Conservation (phyloP, 306 rosid genomes). For the Quercus robur region DNA sequence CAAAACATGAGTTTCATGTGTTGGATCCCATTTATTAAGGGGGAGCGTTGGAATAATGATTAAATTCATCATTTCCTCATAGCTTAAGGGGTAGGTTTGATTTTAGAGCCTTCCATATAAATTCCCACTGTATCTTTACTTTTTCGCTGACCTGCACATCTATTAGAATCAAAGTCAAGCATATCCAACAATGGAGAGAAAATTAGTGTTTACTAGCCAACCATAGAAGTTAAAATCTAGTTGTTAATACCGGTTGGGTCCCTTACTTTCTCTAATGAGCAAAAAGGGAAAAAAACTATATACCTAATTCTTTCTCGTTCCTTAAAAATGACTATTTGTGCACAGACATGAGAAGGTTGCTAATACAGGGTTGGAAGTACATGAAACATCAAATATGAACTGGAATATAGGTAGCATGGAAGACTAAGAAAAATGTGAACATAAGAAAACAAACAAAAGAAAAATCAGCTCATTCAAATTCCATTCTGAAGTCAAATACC, state of each 20-base stretch:
- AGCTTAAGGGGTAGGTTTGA: too few relatives aligned
- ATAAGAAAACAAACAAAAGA: not conserved
- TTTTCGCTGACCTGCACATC: too few relatives aligned
- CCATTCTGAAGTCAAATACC: slow-evolving; percentile 44
- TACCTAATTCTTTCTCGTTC: slow-evolving; percentile 1
- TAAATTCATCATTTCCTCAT: too few relatives aligned
- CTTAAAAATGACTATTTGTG: not conserved
- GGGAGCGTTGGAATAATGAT: too few relatives aligned
- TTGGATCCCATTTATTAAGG: too few relatives aligned
- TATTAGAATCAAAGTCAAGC: not conserved
- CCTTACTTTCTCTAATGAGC: not conserved
- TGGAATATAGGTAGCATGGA: not conserved
- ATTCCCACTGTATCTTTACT: too few relatives aligned
- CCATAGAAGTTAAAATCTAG: too few relatives aligned
- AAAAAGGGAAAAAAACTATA: not conserved
- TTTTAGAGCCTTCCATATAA: too few relatives aligned
- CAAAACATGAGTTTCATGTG: too few relatives aligned
- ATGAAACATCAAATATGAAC: not conserved
- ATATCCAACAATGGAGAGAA: slow-evolving; percentile 7
- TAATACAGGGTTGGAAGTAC: not conserved
- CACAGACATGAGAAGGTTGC: not conserved
- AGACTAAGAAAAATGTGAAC: not conserved
- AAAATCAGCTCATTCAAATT: not conserved
- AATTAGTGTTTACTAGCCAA: too few relatives aligned
- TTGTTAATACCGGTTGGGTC: not conserved